Evolutionary conservation across 306 rosid species (phyloP).

Genomic region (Medicago arabica): DNA sequence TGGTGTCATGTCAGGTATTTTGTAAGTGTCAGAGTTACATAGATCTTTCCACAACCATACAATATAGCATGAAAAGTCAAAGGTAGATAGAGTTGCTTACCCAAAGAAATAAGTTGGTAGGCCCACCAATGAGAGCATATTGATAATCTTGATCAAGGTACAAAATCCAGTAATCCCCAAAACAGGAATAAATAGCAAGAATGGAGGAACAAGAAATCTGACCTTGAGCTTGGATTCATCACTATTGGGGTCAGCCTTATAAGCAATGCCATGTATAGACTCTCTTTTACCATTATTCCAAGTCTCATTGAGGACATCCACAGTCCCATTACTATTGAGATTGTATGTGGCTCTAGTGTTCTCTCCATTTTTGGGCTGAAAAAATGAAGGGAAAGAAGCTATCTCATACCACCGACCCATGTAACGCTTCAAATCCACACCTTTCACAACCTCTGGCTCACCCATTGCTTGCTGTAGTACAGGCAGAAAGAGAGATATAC

Average conservation of each 20-base stretch:
- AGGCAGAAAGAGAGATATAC: no score
- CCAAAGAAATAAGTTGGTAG: constrained; percentile 75
- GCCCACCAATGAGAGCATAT: constrained; percentile 76
- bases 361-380: constrained; percentile 68
- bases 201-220: not conserved
- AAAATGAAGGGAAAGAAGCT: constrained; percentile 74
- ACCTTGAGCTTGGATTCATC: not conserved
- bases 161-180: not conserved
- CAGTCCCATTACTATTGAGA: constrained; percentile 63
- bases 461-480: not conserved
- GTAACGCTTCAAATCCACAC: constrained; percentile 66
- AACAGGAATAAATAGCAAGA: not conserved
- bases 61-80: no score
- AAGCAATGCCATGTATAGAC: constrained; percentile 76
- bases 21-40: no score
- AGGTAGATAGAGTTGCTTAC: constrained; percentile 46
- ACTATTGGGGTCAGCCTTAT: constrained; percentile 60
- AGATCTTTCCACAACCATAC: no score
- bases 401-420: constrained; percentile 99
- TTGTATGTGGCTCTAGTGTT: constrained; percentile 87
- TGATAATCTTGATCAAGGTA: constrained; percentile 68
- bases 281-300: constrained; percentile 67
- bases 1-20: no score
- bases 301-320: constrained; percentile 84
- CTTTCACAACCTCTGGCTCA: constrained; percentile 54